Evolutionary conservation across 2,329 filamentous ascomycete species (phyloP).

Genomic region (Aspergillus ibericus): DNA sequence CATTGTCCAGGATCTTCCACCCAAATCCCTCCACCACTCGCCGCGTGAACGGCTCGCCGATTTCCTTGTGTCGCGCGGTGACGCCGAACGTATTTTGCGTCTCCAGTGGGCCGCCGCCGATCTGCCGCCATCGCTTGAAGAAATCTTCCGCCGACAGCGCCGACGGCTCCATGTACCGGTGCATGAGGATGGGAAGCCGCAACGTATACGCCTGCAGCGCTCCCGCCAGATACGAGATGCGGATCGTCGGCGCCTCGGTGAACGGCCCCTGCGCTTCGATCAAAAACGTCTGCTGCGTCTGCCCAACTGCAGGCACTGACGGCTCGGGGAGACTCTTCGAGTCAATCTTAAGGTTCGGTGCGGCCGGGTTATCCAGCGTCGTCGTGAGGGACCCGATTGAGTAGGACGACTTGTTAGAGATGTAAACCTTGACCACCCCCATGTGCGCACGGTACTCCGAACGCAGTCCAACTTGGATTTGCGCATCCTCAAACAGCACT

Average conservation of each 20-base stretch:
- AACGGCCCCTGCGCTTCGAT: conserved; percentile 86
- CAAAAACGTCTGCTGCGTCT: conserved; percentile 92
- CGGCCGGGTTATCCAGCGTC: conserved; percentile 71
- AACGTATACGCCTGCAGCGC: conserved; percentile 89
- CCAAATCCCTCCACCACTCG: conserved; percentile 78
- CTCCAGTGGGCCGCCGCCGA: conserved; percentile 83
- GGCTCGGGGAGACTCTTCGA: conserved; percentile 86
- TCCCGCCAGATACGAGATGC: conserved; percentile 91
- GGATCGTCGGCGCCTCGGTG: conserved; percentile 77
- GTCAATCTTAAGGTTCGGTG: conserved; percentile 74
- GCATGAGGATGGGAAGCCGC: conserved; percentile 81
- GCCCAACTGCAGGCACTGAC: conserved; percentile 68
- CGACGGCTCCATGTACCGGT: conserved; percentile 96
- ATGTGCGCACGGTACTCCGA: conserved; percentile 95
- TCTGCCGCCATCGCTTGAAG: conserved; percentile 99
- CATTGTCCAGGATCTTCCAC: conserved; percentile 80
- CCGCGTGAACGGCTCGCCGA: conserved; percentile 70
- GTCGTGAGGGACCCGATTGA: conserved; percentile 90
- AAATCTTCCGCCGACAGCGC: conserved; percentile 88
- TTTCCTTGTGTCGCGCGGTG: conserved; percentile 59
- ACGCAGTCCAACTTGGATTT: conserved; percentile 87
- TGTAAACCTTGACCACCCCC: conserved; percentile 93
- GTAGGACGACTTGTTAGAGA: conserved; percentile 87
- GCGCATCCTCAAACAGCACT: conserved; percentile 89
- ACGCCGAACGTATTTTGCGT: conserved; percentile 83